These are phyloP conservation scores for Candida berthetii DNA, from an alignment of 805 yeast genomes.

Conservation along the genomic window DNA sequence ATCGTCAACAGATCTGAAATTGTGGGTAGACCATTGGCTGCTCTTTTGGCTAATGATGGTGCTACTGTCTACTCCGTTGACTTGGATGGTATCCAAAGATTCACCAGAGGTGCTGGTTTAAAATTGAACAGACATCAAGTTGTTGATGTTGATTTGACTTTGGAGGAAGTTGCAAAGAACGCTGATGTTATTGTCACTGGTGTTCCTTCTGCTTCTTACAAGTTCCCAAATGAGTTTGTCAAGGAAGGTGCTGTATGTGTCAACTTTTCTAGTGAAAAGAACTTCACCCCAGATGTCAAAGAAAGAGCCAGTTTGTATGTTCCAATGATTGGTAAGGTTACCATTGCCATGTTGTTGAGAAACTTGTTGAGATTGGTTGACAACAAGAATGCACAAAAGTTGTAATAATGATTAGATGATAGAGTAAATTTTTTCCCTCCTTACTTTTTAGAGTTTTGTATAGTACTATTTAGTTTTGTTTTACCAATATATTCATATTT, in stretches of 20 bases:
- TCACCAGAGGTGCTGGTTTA: conserved; percentile 91
- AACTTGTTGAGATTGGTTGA: conserved; percentile 78
- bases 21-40: conserved; percentile 96
- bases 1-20: conserved; percentile 93
- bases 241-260: conserved; percentile 87
- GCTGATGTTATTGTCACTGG: conserved; percentile 96
- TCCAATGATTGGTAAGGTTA: conserved; percentile 94
- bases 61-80: conserved; percentile 94
- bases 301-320: conserved; percentile 86
- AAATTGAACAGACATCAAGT: conserved; percentile 79
- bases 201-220: conserved; percentile 79
- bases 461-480: too few species aligned
- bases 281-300: conserved; percentile 80
- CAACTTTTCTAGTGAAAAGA: conserved; percentile 85
- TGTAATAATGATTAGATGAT: conserved; percentile 1
- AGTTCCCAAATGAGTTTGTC: conserved; percentile 77
- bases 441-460: neutral
- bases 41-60: conserved; percentile 93
- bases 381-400: conserved; percentile 35
- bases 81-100: conserved; percentile 78
- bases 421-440: neutral
- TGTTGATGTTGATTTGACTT: conserved; percentile 42
- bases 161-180: conserved; percentile 59
- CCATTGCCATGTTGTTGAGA: conserved; percentile 89
- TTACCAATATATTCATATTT: too few species aligned